Conservation (phyloP, 305 asterid genomes). For the Lippia alba region DNA sequence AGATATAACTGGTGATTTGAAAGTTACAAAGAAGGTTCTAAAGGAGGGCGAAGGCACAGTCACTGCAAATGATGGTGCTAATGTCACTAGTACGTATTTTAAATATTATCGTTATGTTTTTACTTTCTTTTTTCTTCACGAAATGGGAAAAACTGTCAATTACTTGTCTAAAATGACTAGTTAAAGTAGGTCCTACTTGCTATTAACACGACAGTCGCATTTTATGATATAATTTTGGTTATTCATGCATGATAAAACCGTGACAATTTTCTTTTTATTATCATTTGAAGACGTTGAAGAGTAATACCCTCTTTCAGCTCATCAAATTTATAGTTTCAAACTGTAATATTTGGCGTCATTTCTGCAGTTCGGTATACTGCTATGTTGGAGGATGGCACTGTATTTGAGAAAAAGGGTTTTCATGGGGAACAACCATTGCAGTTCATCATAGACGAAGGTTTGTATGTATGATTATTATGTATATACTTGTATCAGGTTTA, state of each 20-base stretch:
- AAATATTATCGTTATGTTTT: not conserved
- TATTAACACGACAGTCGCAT: not conserved
- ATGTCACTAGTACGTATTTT: constrained; percentile 66
- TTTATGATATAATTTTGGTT: constrained; percentile 1
- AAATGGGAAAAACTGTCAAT: not conserved
- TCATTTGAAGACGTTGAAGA: not conserved
- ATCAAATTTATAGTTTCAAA: constrained; percentile 25
- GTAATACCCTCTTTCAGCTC: constrained; percentile 8
- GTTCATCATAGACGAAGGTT: constrained; percentile 80
- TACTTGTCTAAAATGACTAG: no score
- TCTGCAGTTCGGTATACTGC: constrained; percentile 68
- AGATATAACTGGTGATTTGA: constrained; percentile 64
- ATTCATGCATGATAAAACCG: not conserved
- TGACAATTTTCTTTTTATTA: constrained; percentile 10
- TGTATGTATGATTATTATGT: constrained; percentile 10
- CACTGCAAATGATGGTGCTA: constrained; percentile 73
- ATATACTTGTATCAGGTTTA: no score
- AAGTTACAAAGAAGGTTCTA: constrained; percentile 66
- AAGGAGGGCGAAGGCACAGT: constrained; percentile 68
- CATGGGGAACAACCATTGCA: constrained; percentile 55
- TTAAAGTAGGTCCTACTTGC: not conserved
- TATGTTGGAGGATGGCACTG: constrained; percentile 67
- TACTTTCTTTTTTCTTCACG: not conserved
- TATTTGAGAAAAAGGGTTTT: constrained; percentile 65
- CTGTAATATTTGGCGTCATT: constrained; percentile 17